Evolutionary conservation across 306 rosid species (phyloP), one percentile per base, ranked within the genome.

Genomic region (Cucurbita moschata): DNA sequence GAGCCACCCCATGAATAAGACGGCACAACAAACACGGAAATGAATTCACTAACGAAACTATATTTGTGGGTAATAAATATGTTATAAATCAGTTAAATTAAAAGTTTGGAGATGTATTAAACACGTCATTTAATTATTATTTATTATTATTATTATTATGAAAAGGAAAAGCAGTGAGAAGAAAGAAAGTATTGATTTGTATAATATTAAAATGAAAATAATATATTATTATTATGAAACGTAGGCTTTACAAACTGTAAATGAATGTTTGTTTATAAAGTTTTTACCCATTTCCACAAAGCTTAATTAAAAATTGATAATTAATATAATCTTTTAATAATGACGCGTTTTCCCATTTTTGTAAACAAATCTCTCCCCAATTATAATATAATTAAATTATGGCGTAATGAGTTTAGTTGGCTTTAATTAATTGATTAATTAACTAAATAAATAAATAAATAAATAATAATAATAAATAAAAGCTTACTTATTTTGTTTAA

Each of bases 331-430:
- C 8, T 64, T 21, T 21, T 21, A 21, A 21, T 64, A 64, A n/a
- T 39, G 67, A 63, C 70, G 70, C 70, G 70, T 63, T 63, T 63
- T 63, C 14, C 21, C 51, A n/a, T 63, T 43, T 63, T 16, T n/a
- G 50, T 63, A 38, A 39, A 15, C 70, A 64, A 64, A 64, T 64
- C 51, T 6, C 70, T 7, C 70, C 42, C 49, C 49, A 62, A 63
- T 63, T 39, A 16, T 39, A 16, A 8, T 39, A n/a, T 63, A 64
- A n/a, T 64, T 64, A 64, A 61, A 64, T 64, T 64, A 64, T 40
- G 50, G 51, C 42, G 2, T 64, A 64, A 64, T 64, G 35, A 64
- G 35, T 64, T 42, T 16, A 4, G 49, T 64, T 64, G 71, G 5
- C 51, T 64, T 64, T 60, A 26, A 26, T 26, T 26, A 26, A 26